Conservation (phyloP, 257 asterid genomes). For the Solanum virginianum region DNA sequence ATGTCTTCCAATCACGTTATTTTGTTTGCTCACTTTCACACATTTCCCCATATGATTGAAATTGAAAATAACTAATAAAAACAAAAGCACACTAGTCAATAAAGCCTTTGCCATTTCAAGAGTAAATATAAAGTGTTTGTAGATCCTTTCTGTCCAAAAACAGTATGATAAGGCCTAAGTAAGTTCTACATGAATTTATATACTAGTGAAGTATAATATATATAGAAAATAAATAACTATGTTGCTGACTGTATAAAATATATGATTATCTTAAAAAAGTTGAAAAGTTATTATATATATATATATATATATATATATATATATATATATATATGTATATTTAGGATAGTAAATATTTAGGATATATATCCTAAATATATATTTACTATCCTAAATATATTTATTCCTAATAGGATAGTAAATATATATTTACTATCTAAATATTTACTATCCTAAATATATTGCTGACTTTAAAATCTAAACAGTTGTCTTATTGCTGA, state of each 20-base stretch:
- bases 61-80: not conserved
- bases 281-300: not conserved
- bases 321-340: not conserved
- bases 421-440: too few relatives aligned
- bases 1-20: not conserved
- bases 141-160: not conserved
- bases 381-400: too few relatives aligned
- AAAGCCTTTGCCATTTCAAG: not conserved
- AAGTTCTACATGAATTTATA: not conserved
- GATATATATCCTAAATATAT: too few relatives aligned
- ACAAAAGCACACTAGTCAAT: not conserved
- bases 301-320: not conserved
- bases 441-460: too few relatives aligned
- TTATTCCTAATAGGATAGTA: too few relatives aligned
- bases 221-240: not conserved
- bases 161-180: not conserved
- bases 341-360: too few relatives aligned
- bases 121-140: not conserved
- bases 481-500: too few relatives aligned
- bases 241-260: not conserved
- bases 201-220: not conserved
- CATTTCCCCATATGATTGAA: not conserved
- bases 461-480: too few relatives aligned
- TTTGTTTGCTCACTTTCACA: not conserved
- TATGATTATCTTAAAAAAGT: not conserved